These are phyloP conservation scores for Malus hybrid DNA, from an alignment of 331 rosid species.

Conservation along the genomic window DNA sequence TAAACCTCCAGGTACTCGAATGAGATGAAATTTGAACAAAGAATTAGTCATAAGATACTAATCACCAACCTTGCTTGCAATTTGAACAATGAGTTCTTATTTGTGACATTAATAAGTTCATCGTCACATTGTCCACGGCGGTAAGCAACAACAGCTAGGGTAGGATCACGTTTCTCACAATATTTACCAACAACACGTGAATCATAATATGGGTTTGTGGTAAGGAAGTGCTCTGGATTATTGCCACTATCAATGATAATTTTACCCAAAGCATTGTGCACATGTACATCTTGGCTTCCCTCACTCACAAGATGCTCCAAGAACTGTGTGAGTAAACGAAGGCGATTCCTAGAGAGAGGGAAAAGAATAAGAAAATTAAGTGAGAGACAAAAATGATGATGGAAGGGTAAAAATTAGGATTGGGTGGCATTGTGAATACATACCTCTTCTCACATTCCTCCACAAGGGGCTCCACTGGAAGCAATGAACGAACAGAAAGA, in stretches of 20 bases:
- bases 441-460: conserved; percentile 98
- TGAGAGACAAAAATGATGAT: neutral
- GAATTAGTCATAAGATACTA: too few species aligned
- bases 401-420: conserved; percentile 7
- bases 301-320: conserved; percentile 99
- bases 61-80: conserved; percentile 92
- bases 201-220: conserved; percentile 97
- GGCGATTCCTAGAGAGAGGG: conserved; percentile 61
- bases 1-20: conserved; percentile 12
- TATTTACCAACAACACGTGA: conserved; percentile 99
- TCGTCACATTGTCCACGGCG: conserved; percentile 98
- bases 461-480: conserved; percentile 98
- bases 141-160: conserved; percentile 95
- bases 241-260: conserved; percentile 97
- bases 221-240: conserved; percentile 98
- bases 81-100: conserved; percentile 90
- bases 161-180: conserved; percentile 99
- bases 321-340: conserved; percentile 92
- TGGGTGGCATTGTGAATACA: neutral
- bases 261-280: conserved; percentile 97
- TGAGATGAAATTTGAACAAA: neutral
- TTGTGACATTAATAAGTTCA: conserved; percentile 91
- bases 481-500: conserved; percentile 94
- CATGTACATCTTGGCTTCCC: conserved; percentile 99
- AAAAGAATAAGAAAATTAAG: neutral